Evolutionary conservation across 345 rosid species (phyloP).

Genomic region (Bretschneidera sinensis): DNA sequence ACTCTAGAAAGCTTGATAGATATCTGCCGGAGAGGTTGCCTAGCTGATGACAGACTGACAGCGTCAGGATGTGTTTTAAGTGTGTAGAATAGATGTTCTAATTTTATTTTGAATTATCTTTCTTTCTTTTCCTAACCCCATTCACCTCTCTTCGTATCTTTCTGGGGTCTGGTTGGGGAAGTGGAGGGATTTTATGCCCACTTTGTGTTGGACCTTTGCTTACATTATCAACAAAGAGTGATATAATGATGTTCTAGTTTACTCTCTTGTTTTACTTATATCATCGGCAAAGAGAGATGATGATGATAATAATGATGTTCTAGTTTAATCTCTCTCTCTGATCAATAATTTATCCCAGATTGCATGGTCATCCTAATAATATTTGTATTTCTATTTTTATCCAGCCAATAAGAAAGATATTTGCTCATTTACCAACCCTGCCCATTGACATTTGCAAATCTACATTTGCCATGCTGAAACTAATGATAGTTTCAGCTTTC

Average conservation of each 20-base stretch:
- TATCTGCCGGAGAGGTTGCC: constrained; percentile 10
- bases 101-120: neutral
- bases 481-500: no score
- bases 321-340: no score
- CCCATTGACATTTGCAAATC: no score
- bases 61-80: constrained; percentile 8
- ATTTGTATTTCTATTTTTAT: no score
- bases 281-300: no score
- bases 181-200: constrained; percentile 4
- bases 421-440: no score
- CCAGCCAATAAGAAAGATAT: no score
- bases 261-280: no score
- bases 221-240: neutral
- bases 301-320: no score
- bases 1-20: constrained; percentile 6
- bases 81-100: constrained; percentile 24
- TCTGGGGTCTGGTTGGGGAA: constrained; percentile 3
- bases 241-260: neutral
- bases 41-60: constrained; percentile 13
- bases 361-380: no score
- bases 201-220: neutral
- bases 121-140: neutral
- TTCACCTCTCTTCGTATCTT: neutral
- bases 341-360: no score
- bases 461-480: no score